A percentile compares a stretch with the other conserved stretches of the same genome.
Evolutionary conservation across 2,329 filamentous ascomycete species (phyloP).

Genomic region (Botrytis fragariae): DNA sequence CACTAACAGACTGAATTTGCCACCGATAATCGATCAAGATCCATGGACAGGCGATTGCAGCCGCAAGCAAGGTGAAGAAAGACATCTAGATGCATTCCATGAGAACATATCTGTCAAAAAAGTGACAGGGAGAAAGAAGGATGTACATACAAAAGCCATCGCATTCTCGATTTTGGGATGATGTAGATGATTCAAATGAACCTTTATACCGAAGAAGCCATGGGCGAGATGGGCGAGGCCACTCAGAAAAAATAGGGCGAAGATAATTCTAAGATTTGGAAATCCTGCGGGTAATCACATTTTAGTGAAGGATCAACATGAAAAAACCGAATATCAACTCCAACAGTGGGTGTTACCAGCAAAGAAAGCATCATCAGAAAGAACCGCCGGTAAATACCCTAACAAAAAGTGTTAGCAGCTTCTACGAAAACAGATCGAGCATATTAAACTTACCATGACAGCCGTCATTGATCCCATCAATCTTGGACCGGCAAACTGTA

Average conservation of each 20-base stretch:
- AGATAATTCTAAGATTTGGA: background rate
- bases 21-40: background rate
- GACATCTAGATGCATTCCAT: background rate
- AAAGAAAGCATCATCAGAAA: background rate
- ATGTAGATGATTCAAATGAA: background rate
- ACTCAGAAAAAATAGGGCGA: background rate
- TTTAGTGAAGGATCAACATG: background rate
- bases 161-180: background rate
- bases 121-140: background rate
- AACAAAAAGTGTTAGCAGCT: background rate
- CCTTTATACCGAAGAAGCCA: background rate
- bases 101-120: background rate
- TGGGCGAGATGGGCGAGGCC: background rate
- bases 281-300: background rate
- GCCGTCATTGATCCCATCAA: background rate
- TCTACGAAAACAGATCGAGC: background rate
- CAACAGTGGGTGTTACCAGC: background rate
- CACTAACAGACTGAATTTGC: background rate
- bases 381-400: background rate
- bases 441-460: background rate
- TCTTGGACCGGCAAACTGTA: background rate
- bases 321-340: background rate
- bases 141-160: background rate
- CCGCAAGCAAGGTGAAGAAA: background rate
- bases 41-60: background rate